Conservation (phyloP, 495 filamentous ascomycete species). For the Xylaria bambusicola region DNA sequence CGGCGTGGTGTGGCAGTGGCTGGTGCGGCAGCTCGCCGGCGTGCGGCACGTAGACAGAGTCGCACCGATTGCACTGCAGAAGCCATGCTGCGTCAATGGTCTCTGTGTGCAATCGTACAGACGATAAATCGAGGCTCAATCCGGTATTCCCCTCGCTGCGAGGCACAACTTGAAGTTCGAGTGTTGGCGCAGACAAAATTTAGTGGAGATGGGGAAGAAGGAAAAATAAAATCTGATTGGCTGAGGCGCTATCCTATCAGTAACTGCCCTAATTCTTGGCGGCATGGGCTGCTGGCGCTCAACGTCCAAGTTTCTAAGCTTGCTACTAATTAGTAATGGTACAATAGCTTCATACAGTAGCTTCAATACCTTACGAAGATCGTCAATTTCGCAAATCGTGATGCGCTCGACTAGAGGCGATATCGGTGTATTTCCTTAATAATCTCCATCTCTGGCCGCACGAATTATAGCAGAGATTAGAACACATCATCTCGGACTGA, state of each 20-base stretch:
- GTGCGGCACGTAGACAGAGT: constrained; percentile 45
- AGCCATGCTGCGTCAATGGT: constrained; percentile 42
- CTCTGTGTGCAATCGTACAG: constrained; percentile 1
- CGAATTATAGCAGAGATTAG: too few relatives aligned
- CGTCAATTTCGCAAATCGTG: too few relatives aligned
- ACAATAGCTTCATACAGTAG: too few relatives aligned
- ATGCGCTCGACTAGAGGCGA: too few relatives aligned
- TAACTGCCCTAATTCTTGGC: not conserved
- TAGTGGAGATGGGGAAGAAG: constrained; percentile 13
- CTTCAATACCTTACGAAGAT: too few relatives aligned
- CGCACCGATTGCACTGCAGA: constrained; percentile 51
- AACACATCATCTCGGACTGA: too few relatives aligned
- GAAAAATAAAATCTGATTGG: constrained; percentile 1
- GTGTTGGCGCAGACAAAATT: constrained; percentile 10
- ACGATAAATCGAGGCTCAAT: not conserved
- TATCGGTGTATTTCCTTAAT: too few relatives aligned
- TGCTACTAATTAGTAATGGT: too few relatives aligned
- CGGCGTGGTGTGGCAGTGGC: constrained; percentile 20
- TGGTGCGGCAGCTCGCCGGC: constrained; percentile 32
- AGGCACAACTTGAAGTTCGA: not conserved
- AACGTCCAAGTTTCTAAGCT: too few relatives aligned
- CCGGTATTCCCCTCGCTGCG: not conserved
- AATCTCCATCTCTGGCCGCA: too few relatives aligned
- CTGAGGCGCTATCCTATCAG: not conserved
- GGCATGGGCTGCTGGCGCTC: too few relatives aligned